phyloP scores from a whole-genome alignment of 352 stramenopile genomes.

The Pythium aristosporum region DNA sequence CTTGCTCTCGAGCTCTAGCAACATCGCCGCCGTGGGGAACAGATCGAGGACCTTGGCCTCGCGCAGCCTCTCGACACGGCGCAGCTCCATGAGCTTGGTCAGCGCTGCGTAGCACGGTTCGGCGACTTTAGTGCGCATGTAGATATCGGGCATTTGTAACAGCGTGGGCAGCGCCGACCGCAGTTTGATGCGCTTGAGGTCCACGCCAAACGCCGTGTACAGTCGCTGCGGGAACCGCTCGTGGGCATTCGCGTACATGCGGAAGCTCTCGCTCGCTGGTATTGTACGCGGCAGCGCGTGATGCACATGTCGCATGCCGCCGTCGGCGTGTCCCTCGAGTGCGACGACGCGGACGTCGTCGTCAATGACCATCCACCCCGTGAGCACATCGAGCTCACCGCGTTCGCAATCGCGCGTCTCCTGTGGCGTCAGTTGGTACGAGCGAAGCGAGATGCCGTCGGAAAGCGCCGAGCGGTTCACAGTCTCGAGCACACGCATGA shows the following conservation, averaged over 20 bases:
- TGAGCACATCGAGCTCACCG: slow-evolving; percentile 81
- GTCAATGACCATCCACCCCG: slow-evolving; percentile 87
- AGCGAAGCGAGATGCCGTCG: slow-evolving; percentile 54
- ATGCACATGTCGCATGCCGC: slow-evolving; percentile 53
- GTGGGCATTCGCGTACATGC: slow-evolving; percentile 69
- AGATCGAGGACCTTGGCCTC: slow-evolving; percentile 65
- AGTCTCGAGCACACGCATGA: slow-evolving; percentile 53
- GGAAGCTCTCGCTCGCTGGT: slow-evolving; percentile 32
- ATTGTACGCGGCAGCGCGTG: slow-evolving; percentile 32
- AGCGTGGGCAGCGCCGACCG: slow-evolving; percentile 75
- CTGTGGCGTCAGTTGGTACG: slow-evolving; percentile 69
- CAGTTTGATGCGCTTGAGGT: slow-evolving; percentile 90
- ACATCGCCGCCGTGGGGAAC: slow-evolving; percentile 74
- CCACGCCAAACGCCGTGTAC: slow-evolving; percentile 86
- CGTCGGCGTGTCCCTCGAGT: slow-evolving; percentile 75
- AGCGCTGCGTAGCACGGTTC: slow-evolving; percentile 81
- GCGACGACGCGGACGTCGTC: slow-evolving; percentile 82
- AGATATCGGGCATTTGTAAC: slow-evolving; percentile 79
- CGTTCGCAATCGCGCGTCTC: slow-evolving; percentile 52
- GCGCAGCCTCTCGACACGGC: slow-evolving; percentile 43
- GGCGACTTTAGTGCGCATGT: slow-evolving; percentile 87
- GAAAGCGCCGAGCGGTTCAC: slow-evolving; percentile 64
- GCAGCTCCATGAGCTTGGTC: slow-evolving; percentile 63
- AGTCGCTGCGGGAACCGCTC: slow-evolving; percentile 76
- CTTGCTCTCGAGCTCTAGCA: slow-evolving; percentile 89